These are phyloP conservation scores for Penicillium tannophilum DNA, from an alignment of 495 filamentous ascomycete genomes.

Conservation along the genomic window DNA sequence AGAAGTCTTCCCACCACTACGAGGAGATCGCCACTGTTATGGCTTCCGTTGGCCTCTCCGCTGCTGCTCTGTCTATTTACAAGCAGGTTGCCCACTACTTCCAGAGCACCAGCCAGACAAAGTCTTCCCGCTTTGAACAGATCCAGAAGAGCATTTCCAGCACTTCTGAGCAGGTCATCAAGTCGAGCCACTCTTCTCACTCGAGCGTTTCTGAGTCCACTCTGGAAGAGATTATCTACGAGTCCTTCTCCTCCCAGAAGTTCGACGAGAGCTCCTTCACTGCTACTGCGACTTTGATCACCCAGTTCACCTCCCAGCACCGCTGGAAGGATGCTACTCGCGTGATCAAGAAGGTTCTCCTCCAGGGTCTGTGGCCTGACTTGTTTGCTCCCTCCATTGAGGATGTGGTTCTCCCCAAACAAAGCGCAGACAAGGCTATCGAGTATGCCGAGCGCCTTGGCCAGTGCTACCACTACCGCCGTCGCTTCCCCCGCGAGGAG, in stretches of 20 bases:
- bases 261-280: slow-evolving; percentile 34
- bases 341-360: slow-evolving; percentile 35
- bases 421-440: slow-evolving; percentile 31
- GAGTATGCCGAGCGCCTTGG: slow-evolving; percentile 33
- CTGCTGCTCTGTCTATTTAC: slow-evolving; percentile 36
- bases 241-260: slow-evolving; percentile 29
- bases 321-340: slow-evolving; percentile 43
- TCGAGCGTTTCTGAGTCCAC: slow-evolving; percentile 31
- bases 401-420: slow-evolving; percentile 33
- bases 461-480: slow-evolving; percentile 40
- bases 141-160: slow-evolving; percentile 32
- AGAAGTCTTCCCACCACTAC: slow-evolving; percentile 31
- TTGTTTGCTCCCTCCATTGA: slow-evolving; percentile 37
- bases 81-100: slow-evolving; percentile 35
- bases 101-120: slow-evolving; percentile 30
- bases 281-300: slow-evolving; percentile 31
- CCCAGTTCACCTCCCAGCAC: slow-evolving; percentile 37
- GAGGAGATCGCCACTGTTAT: slow-evolving; percentile 38
- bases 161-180: slow-evolving; percentile 32
- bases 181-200: slow-evolving; percentile 24
- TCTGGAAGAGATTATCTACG: slow-evolving; percentile 37
- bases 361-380: slow-evolving; percentile 36
- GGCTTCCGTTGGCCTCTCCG: slow-evolving; percentile 34
- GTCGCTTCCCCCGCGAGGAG: slow-evolving; percentile 37
- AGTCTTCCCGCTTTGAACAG: slow-evolving; percentile 30